Evolutionary conservation across 805 yeast species (phyloP), one percentile per base, ranked within the genome.

Genomic region (Vanderwaltozyma verrucispora): DNA sequence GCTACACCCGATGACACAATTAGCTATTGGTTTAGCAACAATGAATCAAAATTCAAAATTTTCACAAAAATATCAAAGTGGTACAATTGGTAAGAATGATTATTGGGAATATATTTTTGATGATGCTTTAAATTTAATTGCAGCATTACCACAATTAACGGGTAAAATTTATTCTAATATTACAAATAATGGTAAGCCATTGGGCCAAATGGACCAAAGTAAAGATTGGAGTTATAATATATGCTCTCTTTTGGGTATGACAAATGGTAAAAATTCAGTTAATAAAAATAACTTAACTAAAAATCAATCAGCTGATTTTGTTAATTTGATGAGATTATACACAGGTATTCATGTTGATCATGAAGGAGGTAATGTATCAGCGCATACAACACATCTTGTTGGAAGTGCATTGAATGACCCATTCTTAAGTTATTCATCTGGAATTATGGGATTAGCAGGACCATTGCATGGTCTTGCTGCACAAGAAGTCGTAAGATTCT

Each of bases 311-410:
- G 42, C 47, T 34, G 81, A 75, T 54, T 81, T 81, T 57, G 71
- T 75, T 38, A 83, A 82, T 57, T 67, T 82, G 51, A 74, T 82
- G 76, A 76, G 94, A 65, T 68, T 83, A 47, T 82, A 82, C 71
- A 64, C 80, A 52, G 75, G 88, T 43, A 75, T 82, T 59, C 94
- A 82, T 68, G 75, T 83, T 38, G 94, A 82, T 61, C 94, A 82
- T 68, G 94, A 82, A 69, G 94, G 92, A 64, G 92, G 92, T 60
- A 81, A 81, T 58, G 92, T 81, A 42, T 77, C 86, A 42, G 89
- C 92, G 33, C 92, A 81, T 68, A 72, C 89, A 47, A 82, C 92
- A 41, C 89, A 82, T 65, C 66, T 81, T 56, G 89, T 83, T 29
- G 92, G 92, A 35, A 77, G 86, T 26, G 88, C 94, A 16, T 67